Conservation (phyloP, 164 flowering plant species). For the Litsea cubeba region DNA sequence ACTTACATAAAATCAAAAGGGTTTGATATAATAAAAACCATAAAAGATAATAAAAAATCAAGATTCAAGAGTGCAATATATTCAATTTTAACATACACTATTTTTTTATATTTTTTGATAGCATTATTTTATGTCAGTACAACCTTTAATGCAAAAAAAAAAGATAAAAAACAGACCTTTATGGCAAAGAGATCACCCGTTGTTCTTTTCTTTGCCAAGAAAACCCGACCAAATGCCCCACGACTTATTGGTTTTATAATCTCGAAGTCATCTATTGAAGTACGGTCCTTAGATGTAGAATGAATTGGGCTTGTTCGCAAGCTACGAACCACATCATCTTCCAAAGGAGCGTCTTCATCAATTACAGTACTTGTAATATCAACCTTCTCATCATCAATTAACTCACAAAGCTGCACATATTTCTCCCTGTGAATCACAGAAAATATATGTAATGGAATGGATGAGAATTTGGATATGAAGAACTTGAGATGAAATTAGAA, state of each 20-base stretch:
- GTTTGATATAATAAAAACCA: neutral
- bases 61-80: neutral
- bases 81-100: neutral
- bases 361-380: conserved; percentile 76
- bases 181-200: conserved; percentile 99
- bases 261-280: conserved; percentile 97
- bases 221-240: conserved; percentile 98
- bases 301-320: conserved; percentile 86
- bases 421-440: conserved; percentile 60
- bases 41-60: no score
- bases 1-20: neutral
- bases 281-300: conserved; percentile 66
- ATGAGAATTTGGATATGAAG: neutral
- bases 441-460: neutral
- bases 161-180: conserved; percentile 45
- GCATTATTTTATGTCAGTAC: no score
- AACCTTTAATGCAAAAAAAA: no score
- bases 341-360: conserved; percentile 91
- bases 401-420: conserved; percentile 84
- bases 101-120: no score
- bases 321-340: conserved; percentile 94
- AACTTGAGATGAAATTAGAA: neutral
- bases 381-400: conserved; percentile 83
- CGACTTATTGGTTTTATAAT: conserved; percentile 98
- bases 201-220: conserved; percentile 93